Percentiles rank a stretch among this genome's conserved stretches.
These are phyloP conservation scores for Cladosporium sp. DNA, from an alignment of 2,329 filamentous ascomycete genomes.

Conservation along the genomic window DNA sequence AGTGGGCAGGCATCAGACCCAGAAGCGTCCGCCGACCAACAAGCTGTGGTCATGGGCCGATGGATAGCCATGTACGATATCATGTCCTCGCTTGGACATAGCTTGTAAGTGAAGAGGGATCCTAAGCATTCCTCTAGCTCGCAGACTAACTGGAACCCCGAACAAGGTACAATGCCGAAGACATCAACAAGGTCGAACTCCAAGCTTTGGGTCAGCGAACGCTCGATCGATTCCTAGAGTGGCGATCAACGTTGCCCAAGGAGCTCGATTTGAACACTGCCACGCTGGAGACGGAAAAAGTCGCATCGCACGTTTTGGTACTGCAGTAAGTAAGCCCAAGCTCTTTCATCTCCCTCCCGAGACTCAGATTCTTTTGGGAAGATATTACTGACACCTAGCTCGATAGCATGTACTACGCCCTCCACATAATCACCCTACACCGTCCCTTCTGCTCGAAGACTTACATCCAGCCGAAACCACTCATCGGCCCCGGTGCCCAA, in stretches of 20 bases:
- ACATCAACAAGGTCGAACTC: background rate
- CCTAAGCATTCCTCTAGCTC: too few species aligned
- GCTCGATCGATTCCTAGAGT: background rate
- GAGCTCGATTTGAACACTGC: background rate
- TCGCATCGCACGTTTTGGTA: background rate
- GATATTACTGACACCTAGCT: background rate
- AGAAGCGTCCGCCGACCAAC: background rate
- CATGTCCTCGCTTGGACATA: background rate
- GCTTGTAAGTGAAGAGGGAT: background rate
- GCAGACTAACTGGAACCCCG: too few species aligned
- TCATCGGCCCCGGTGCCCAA: background rate
- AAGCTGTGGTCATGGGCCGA: background rate
- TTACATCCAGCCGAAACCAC: background rate
- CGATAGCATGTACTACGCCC: background rate
- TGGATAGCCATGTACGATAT: background rate
- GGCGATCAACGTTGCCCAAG: background rate
- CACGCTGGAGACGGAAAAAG: background rate
- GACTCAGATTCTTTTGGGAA: too few species aligned
- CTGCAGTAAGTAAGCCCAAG: background rate
- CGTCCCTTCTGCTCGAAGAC: background rate
- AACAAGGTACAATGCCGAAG: background rate
- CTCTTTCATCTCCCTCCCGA: background rate
- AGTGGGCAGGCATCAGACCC: background rate
- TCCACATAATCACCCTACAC: background rate
- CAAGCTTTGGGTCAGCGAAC: background rate